Evolutionary conservation across 2,329 filamentous ascomycete species (phyloP).

Genomic region (Aspergillus sp.): DNA sequence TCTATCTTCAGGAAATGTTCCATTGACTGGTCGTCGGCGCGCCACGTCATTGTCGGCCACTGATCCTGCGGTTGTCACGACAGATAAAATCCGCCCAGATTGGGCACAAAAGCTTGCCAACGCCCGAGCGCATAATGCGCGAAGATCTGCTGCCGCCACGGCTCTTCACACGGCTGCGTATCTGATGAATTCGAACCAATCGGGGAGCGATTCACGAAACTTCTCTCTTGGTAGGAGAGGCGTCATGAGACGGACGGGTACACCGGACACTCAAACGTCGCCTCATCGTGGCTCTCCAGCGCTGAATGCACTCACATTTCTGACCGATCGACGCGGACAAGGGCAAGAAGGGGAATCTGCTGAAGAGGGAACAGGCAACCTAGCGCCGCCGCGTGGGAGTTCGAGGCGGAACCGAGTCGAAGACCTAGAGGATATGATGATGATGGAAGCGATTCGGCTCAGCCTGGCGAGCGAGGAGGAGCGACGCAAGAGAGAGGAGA

Average conservation of each 20-base stretch:
- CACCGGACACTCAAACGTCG: conserved; percentile 23
- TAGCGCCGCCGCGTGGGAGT: conserved; percentile 39
- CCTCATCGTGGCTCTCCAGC: conserved; percentile 30
- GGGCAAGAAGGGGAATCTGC: conserved; percentile 28
- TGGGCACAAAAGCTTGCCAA: conserved; percentile 85
- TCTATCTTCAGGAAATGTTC: conserved; percentile 49
- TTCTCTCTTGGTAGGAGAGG: conserved; percentile 50
- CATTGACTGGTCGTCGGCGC: conserved; percentile 41
- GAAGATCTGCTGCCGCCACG: conserved; percentile 83
- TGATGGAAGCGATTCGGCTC: conserved; percentile 87
- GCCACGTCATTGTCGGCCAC: conserved; percentile 68
- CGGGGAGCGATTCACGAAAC: conserved; percentile 36
- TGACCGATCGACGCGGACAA: conserved; percentile 34
- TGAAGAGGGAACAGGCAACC: conserved; percentile 24
- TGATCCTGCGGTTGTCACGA: conserved; percentile 79
- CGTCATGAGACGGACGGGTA: conserved; percentile 36
- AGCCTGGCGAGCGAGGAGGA: conserved; percentile 92
- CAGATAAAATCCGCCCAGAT: conserved; percentile 83
- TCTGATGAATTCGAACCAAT: conserved; percentile 56
- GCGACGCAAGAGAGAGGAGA: conserved; percentile 74
- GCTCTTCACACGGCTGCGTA: conserved; percentile 93
- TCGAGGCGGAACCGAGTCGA: conserved; percentile 60
- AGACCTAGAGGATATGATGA: conserved; percentile 95
- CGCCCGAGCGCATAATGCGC: conserved; percentile 73
- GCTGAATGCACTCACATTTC: conserved; percentile 37